Conservation (phyloP, 768 basidiomycete genomes). For the Daedaleopsis sinensis region DNA sequence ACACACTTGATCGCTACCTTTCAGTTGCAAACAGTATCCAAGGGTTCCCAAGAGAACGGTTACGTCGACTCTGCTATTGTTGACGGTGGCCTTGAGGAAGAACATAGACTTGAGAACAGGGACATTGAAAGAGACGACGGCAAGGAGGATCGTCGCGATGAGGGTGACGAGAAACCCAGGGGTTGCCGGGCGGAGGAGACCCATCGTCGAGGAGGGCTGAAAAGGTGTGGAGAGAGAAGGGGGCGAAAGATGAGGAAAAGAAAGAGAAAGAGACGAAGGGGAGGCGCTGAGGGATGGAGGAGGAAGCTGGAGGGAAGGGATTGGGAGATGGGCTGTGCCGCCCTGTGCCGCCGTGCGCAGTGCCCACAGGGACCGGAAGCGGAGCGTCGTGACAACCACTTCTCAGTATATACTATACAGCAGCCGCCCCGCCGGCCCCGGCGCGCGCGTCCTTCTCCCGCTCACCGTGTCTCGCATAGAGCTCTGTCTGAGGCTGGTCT, state of each 20-base stretch:
- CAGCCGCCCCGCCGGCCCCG: too few species aligned
- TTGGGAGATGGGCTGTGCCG: background rate
- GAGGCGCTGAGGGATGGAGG: background rate
- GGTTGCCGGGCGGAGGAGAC: constrained; percentile 78
- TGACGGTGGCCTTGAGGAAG: constrained; percentile 80
- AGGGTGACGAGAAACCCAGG: constrained; percentile 88
- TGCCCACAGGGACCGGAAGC: background rate
- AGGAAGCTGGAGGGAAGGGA: background rate
- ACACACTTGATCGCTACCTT: constrained; percentile 60
- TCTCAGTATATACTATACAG: background rate
- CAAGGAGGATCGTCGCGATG: constrained; percentile 76
- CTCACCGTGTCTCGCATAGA: too few species aligned
- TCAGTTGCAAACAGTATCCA: constrained; percentile 78
- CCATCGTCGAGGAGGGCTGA: constrained; percentile 43
- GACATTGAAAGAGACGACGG: constrained; percentile 87
- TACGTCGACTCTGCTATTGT: constrained; percentile 50
- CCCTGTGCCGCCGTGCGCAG: constrained; percentile 5
- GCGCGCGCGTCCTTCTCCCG: too few species aligned
- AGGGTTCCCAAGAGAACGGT: constrained; percentile 84
- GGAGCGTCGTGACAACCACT: constrained; percentile 12
- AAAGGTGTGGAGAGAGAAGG: background rate
- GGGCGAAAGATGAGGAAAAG: background rate
- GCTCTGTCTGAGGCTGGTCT: too few species aligned
- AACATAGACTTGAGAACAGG: constrained; percentile 88
- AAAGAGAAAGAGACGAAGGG: background rate